A percentile compares a stretch with the other conserved stretches of the same genome.
Conservation (phyloP, 2,329 filamentous ascomycete genomes). For the Endoconidiophora laricicola region DNA sequence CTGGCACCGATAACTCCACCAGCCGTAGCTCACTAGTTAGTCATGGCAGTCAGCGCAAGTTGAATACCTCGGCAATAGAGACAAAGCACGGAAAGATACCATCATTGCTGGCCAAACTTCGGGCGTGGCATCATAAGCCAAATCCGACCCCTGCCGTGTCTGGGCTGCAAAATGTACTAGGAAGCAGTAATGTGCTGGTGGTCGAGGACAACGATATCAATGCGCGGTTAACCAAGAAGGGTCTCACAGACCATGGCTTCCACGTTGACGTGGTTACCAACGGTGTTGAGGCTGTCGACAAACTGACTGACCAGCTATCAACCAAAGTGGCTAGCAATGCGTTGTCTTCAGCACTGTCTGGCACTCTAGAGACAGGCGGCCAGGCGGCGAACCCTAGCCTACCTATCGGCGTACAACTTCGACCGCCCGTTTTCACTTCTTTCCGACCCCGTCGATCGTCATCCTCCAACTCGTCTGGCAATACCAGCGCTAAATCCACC, state of each 20-base stretch:
- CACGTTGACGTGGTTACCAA: conserved; percentile 38
- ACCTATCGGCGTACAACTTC: background rate
- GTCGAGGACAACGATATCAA: conserved; percentile 47
- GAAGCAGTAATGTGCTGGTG: conserved; percentile 29
- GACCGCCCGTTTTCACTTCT: background rate
- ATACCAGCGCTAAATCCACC: background rate
- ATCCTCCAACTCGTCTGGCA: conserved; percentile 8
- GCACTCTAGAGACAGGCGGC: too few species aligned
- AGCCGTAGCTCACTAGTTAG: background rate
- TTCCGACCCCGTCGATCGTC: conserved; percentile 10
- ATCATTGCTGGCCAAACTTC: background rate
- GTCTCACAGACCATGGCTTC: conserved; percentile 33
- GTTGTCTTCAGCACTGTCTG: background rate
- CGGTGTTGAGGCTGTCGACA: conserved; percentile 37
- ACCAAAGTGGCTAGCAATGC: conserved; percentile 2
- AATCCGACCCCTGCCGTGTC: background rate
- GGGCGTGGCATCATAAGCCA: background rate
- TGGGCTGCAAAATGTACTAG: background rate
- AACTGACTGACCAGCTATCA: conserved; percentile 18
- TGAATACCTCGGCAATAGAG: background rate
- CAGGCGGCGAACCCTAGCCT: background rate
- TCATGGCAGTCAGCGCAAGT: conserved; percentile 2
- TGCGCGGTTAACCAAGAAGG: conserved; percentile 36
- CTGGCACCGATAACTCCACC: conserved; percentile 7
- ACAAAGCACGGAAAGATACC: background rate